Evolutionary conservation across 2,329 filamentous ascomycete species (phyloP).

Genomic region (Pseudocercospora fuligena): DNA sequence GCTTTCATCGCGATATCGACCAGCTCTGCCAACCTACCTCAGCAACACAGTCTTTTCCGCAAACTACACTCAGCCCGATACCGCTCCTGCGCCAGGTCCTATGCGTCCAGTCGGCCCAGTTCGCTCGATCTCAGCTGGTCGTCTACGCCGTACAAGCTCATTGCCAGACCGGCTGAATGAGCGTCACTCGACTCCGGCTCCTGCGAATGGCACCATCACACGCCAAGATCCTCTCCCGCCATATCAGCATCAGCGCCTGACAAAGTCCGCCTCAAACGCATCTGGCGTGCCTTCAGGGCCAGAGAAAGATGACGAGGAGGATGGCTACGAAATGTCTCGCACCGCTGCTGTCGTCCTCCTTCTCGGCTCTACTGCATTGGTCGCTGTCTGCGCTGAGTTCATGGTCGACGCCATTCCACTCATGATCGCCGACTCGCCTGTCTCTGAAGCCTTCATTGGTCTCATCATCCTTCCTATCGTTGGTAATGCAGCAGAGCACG

Average conservation of each 20-base stretch:
- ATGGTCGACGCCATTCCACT: slow-evolving; percentile 74
- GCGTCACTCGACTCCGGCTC: slow-evolving; percentile 33
- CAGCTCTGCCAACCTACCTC: slow-evolving; percentile 67
- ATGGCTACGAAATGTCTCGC: slow-evolving; percentile 57
- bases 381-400: slow-evolving; percentile 71
- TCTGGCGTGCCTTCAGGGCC: slow-evolving; percentile 18
- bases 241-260: slow-evolving; percentile 32
- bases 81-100: slow-evolving; percentile 28
- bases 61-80: slow-evolving; percentile 40
- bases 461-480: slow-evolving; percentile 81
- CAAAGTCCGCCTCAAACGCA: slow-evolving; percentile 14
- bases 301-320: slow-evolving; percentile 30
- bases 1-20: slow-evolving; percentile 62
- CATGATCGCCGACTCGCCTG: slow-evolving; percentile 63
- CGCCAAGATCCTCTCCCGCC: slow-evolving; percentile 35
- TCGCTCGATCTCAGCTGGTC: slow-evolving; percentile 26
- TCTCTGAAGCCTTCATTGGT: slow-evolving; percentile 77
- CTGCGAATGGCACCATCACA: slow-evolving; percentile 17
- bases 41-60: slow-evolving; percentile 71
- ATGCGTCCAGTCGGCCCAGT: slow-evolving; percentile 18
- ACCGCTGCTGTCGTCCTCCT: slow-evolving; percentile 62
- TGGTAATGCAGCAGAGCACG: slow-evolving; percentile 82
- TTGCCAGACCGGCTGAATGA: slow-evolving; percentile 69
- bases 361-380: slow-evolving; percentile 59
- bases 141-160: slow-evolving; percentile 75